A percentile compares a stretch with the other conserved stretches of the same genome.
These are phyloP conservation scores for Orbilia oligospora DNA, from an alignment of 2,329 filamentous ascomycete species.

Conservation along the genomic window DNA sequence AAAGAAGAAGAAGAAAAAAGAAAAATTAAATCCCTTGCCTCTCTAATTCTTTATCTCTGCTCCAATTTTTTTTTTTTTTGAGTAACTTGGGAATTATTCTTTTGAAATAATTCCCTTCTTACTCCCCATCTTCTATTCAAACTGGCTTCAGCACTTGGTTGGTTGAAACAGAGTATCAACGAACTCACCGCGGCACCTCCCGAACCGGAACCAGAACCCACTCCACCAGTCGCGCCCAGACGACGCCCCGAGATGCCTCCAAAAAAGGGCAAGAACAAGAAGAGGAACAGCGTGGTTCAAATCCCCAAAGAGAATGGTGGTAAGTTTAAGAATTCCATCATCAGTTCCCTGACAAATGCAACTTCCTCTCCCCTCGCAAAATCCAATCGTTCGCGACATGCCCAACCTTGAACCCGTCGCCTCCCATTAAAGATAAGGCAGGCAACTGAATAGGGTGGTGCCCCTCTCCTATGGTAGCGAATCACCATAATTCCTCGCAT, in stretches of 20 bases:
- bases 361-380: slow-evolving; percentile 23
- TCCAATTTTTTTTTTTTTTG: slow-evolving; percentile 34
- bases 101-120: slow-evolving; percentile 59
- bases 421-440: slow-evolving; percentile 23
- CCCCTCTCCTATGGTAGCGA: slow-evolving; percentile 27
- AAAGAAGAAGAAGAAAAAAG: slow-evolving; percentile 17
- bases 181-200: slow-evolving; percentile 37
- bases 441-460: not conserved
- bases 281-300: slow-evolving; percentile 51
- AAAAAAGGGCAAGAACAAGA: slow-evolving; percentile 51
- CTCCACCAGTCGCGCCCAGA: slow-evolving; percentile 17
- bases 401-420: slow-evolving; percentile 15
- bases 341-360: slow-evolving; percentile 25
- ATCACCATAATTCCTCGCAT: slow-evolving; percentile 40
- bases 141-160: slow-evolving; percentile 59
- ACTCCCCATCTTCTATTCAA: slow-evolving; percentile 47
- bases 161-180: slow-evolving; percentile 58
- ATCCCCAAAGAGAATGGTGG: slow-evolving; percentile 54
- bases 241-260: slow-evolving; percentile 44
- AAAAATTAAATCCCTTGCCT: slow-evolving; percentile 28
- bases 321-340: slow-evolving; percentile 37
- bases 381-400: slow-evolving; percentile 30
- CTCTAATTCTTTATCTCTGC: not conserved
- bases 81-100: slow-evolving; percentile 58
- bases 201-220: slow-evolving; percentile 13